Conservation (phyloP, 192 early-diverging fungal genomes). For the Linnemannia elongata region DNA sequence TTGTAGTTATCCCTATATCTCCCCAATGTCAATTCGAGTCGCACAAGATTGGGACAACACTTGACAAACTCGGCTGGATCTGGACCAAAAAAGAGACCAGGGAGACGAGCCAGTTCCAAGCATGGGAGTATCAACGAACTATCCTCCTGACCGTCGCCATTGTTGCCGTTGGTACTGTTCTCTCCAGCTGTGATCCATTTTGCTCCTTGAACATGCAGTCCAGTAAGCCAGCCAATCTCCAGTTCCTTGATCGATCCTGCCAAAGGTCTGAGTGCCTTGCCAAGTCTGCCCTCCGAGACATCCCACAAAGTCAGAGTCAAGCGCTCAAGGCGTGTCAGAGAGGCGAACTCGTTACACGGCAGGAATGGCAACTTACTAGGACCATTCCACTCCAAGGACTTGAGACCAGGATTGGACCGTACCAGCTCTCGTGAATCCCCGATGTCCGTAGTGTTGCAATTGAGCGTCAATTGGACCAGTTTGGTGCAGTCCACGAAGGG, state of each 20-base stretch:
- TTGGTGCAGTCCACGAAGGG: neutral
- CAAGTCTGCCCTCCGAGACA: neutral
- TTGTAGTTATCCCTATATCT: too few relatives aligned
- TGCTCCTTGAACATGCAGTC: too few relatives aligned
- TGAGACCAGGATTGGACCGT: neutral
- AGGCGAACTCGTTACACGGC: neutral
- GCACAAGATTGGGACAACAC: neutral
- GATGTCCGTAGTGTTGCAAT: neutral
- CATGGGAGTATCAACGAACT: neutral
- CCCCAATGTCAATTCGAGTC: neutral
- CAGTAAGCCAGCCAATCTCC: neutral
- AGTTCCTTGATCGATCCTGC: neutral
- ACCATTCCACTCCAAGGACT: neutral
- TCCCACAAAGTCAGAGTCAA: neutral
- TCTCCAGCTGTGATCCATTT: neutral
- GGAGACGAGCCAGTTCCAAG: neutral
- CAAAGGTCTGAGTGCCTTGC: neutral
- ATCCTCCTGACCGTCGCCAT: neutral
- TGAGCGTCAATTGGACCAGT: neutral
- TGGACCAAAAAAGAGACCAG: neutral
- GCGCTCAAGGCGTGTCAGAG: neutral
- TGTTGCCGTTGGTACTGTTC: neutral
- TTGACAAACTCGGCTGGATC: neutral
- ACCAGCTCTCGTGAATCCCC: neutral
- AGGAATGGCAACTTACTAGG: neutral